These are phyloP conservation scores for Thalassiosira profunda DNA, from an alignment of 108 stramenopile genomes.

Conservation along the genomic window DNA sequence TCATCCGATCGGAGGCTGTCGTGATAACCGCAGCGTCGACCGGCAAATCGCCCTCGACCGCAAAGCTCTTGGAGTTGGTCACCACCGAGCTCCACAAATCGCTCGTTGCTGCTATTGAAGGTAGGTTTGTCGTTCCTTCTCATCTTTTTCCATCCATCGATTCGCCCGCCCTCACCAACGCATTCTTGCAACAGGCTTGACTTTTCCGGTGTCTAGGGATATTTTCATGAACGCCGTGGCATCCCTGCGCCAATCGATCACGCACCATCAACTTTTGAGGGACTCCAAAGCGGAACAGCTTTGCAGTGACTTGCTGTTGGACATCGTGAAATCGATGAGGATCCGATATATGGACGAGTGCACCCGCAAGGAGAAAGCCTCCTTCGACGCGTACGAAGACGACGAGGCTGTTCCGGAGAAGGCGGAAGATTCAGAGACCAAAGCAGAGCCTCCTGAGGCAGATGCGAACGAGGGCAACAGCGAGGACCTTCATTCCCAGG, in stretches of 20 bases:
- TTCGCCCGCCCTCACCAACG: too few species aligned
- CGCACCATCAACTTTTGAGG: constrained; percentile 40
- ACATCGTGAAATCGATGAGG: constrained; percentile 67
- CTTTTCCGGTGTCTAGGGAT: constrained; percentile 81
- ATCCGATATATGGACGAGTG: constrained; percentile 76
- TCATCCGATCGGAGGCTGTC: constrained; percentile 48
- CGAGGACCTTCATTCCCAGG: constrained; percentile 53
- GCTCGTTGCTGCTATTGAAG: constrained; percentile 76
- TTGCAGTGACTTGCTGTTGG: constrained; percentile 43
- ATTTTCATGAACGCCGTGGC: constrained; percentile 68
- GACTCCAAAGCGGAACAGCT: constrained; percentile 51
- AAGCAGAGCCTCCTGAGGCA: background rate
- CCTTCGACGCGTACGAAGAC: constrained; percentile 71
- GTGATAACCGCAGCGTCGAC: constrained; percentile 33
- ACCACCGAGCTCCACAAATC: constrained; percentile 61
- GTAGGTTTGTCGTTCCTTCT: too few species aligned
- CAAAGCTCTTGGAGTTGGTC: constrained; percentile 55
- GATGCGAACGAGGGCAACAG: constrained; percentile 22
- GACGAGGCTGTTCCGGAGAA: constrained; percentile 10
- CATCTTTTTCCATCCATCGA: too few species aligned
- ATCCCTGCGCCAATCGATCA: constrained; percentile 54
- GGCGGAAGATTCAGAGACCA: constrained; percentile 3
- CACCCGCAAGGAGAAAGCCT: constrained; percentile 70
- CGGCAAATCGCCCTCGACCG: constrained; percentile 27
- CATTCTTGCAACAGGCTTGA: too few species aligned